Base-by-base conservation (phyloP, 805 yeast genomes). In the Blastobotrys parvus region DNA sequence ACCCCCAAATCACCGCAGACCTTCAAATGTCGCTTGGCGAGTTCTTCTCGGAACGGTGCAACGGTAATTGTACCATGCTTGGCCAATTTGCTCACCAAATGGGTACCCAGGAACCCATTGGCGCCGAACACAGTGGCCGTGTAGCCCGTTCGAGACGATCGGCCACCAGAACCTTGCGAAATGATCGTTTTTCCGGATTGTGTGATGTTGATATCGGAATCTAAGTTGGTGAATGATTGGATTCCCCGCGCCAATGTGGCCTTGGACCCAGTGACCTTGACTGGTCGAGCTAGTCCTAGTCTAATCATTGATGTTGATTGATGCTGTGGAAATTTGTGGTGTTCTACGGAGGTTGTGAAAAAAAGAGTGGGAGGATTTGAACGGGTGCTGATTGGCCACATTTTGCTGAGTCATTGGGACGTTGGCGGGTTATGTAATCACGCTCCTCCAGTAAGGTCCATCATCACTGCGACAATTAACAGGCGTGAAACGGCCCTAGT, bases 51-150 rank as follows among this genome's bases (percentile, higher is more conserved):
- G 68, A 59, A 85, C n/a, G 95, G 94, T 18, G 77, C 80, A 40
- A 83, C 76, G 6, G 82, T 77, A 43, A 72, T 63, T 22, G 94
- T 86, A 49, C 95, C 95, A 59, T 85, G 87, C 57, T 80, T 72
- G 48, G 90, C 94, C 53, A 86, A 69, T 57, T 80, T 81, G 29
- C 89, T 68, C 16, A 77, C 73, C 48, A 86, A 62, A 51, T 81
- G 74, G 39, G 86, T 75, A 38, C 95, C 95, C 46, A 86, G 65
- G 61, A 81, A 79, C 1, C 94, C 94, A 38, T 80, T 68, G 30
- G 81, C 84, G 7, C 95, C 95, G 58, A 86, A 86, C 2, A 86
- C 92, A 1, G 95, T 83, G 18, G 89, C 94, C 3, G 89, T 83
- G 64, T 78, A 83, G 2, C 95, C 95, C 6, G 90, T 80, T 68